Evolutionary conservation across 1,284 basidiomycete genomes (phyloP), one percentile per base, ranked within the genome.

Genomic region (Vanrija sp.): DNA sequence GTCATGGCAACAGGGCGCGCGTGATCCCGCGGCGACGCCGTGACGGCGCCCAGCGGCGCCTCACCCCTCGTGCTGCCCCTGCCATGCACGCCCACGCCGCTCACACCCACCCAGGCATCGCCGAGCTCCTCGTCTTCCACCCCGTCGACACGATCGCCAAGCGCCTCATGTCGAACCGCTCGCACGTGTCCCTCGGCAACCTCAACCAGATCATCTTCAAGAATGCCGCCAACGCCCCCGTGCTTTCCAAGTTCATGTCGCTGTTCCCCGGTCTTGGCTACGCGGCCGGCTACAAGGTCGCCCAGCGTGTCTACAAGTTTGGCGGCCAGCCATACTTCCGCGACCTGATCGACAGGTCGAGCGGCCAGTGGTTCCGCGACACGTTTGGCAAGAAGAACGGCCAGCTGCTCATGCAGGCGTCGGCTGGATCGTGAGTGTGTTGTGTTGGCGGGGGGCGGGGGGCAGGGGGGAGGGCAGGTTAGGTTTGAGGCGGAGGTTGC

Each of bases 261-360:
- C 83, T 98, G 40, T 98, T 98, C 81, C 95, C 96, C 26, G 95
- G 95, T 63, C 85, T 98, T 4, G 96, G 96, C 1, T 98, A 98
- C 73, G 96, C 95, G 4, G 95, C 92, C 29, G 92, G 93, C 0
- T 98, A 98, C 86, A 98, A 98, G 78, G 80, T 96, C 68, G 79
- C 90, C 1, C 92, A 96, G 78, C 85, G 91, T 49, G 84, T 95
- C 68, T 96, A 96, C 86, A 98, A 98, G 80, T 98, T 98, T 68
- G 95, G 96, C 59, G 96, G 95, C 1, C 95, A 98, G 78, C 95
- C 96, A 21, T 98, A 87, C 83, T 96, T 97, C 78, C 90, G 94
- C 77, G 93, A 98, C 79, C 76, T 94, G 72, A 86, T 98, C 72
- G 83, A 84, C 65, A 84, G 82, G 67, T 80, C 89, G 74, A 86